phyloP scores from a whole-genome alignment of 2,329 filamentous ascomycete species.

The Zymoseptoria tritici region DNA sequence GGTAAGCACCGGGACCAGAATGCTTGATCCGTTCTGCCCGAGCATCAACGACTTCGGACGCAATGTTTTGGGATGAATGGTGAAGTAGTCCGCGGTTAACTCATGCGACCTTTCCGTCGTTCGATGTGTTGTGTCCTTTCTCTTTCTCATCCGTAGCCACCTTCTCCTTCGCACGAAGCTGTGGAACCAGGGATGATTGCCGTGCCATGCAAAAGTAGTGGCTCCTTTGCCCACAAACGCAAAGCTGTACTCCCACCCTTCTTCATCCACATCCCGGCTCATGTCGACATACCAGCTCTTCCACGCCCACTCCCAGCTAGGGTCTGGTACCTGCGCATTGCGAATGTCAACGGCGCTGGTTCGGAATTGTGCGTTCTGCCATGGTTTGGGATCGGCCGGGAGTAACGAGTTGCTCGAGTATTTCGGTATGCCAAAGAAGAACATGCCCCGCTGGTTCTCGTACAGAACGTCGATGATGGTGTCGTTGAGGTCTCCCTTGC shows the following conservation, averaged over 20 bases:
- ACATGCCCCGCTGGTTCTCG: conserved; percentile 88
- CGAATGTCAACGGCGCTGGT: conserved; percentile 62
- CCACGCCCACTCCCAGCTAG: conserved; percentile 87
- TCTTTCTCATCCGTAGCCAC: conserved; percentile 77
- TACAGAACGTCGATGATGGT: conserved; percentile 77
- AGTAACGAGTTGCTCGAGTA: conserved; percentile 82
- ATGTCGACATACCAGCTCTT: conserved; percentile 65
- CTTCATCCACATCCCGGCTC: conserved; percentile 77
- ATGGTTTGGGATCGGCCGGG: conserved; percentile 75
- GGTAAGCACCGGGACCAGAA: conserved; percentile 7
- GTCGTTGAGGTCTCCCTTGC: conserved; percentile 31
- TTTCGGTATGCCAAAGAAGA: conserved; percentile 81
- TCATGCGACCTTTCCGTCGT: conserved; percentile 52
- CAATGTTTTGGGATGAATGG: conserved; percentile 46
- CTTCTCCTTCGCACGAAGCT: conserved; percentile 85
- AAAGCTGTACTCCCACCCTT: conserved; percentile 95
- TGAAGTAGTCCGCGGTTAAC: conserved; percentile 73
- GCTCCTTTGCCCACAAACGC: conserved; percentile 54
- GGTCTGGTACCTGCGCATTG: conserved; percentile 88
- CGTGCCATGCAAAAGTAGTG: conserved; percentile 60
- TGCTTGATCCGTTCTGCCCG: conserved; percentile 16
- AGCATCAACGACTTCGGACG: conserved; percentile 12
- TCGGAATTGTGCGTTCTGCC: conserved; percentile 60
- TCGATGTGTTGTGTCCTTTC: conserved; percentile 43
- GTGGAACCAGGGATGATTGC: conserved; percentile 81